Conservation (phyloP, 345 rosid species). For the Xanthoceras sorbifolium region DNA sequence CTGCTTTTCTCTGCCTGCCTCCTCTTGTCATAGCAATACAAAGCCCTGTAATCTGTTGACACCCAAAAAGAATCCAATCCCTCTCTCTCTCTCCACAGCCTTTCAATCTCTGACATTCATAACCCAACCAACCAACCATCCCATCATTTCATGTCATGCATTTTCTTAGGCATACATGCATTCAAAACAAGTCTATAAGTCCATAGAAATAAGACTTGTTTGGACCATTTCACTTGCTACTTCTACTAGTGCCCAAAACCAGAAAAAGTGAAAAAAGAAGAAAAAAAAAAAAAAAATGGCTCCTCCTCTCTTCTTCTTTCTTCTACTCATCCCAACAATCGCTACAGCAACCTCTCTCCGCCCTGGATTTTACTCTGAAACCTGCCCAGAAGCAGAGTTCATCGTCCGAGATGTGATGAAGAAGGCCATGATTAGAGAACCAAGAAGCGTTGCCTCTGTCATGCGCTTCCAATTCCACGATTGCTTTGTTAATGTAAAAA, state of each 20-base stretch:
- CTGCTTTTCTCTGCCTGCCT: slow-evolving; percentile 12
- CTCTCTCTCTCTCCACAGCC: background rate
- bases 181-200: background rate
- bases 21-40: slow-evolving; percentile 12
- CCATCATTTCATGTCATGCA: background rate
- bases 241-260: background rate
- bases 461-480: slow-evolving; percentile 98
- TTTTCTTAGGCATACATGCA: background rate
- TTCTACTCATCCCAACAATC: slow-evolving; percentile 26
- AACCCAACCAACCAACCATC: background rate
- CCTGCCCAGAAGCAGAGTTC: slow-evolving; percentile 79
- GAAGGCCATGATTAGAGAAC: slow-evolving; percentile 62
- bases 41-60: slow-evolving; percentile 13
- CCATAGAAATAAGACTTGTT: background rate
- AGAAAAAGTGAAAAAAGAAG: background rate
- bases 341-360: slow-evolving; percentile 42
- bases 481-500: slow-evolving; percentile 83
- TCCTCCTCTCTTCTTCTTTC: slow-evolving; percentile 20
- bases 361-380: slow-evolving; percentile 62
- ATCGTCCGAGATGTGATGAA: slow-evolving; percentile 61
- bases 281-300: slow-evolving; percentile 16
- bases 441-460: slow-evolving; percentile 84
- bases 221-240: slow-evolving; percentile 13
- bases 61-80: slow-evolving; percentile 2
- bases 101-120: background rate